Evolutionary conservation across 2,329 filamentous ascomycete species (phyloP).

Genomic region (Sphaerulina vaccinii): DNA sequence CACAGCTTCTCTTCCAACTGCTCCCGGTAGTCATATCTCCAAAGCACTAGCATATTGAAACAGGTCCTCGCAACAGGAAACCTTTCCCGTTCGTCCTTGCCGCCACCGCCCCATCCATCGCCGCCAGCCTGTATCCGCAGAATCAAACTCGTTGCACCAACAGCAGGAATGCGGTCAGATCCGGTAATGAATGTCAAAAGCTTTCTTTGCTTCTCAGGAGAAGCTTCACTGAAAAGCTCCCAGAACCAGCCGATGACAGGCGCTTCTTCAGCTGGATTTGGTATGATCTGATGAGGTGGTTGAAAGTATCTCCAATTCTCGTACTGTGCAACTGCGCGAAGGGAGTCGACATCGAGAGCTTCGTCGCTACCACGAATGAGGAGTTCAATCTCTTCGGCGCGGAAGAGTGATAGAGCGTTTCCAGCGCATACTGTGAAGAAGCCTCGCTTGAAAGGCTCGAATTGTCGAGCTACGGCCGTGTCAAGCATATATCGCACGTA

Average conservation of each 20-base stretch:
- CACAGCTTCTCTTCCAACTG: slow-evolving; percentile 72
- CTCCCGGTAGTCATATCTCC: slow-evolving; percentile 65
- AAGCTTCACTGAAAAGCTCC: slow-evolving; percentile 70
- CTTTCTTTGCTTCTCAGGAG: slow-evolving; percentile 68
- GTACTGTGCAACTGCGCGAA: slow-evolving; percentile 75
- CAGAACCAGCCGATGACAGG: slow-evolving; percentile 83
- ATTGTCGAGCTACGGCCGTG: slow-evolving; percentile 73
- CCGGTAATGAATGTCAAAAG: slow-evolving; percentile 85
- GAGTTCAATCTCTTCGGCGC: slow-evolving; percentile 87
- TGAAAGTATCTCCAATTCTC: slow-evolving; percentile 67
- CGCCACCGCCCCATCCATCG: slow-evolving; percentile 35
- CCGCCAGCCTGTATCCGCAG: slow-evolving; percentile 76
- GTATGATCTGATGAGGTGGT: slow-evolving; percentile 29
- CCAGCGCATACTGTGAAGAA: slow-evolving; percentile 91
- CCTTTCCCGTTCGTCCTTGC: slow-evolving; percentile 62
- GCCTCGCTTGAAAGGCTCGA: slow-evolving; percentile 89
- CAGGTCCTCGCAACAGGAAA: slow-evolving; percentile 87
- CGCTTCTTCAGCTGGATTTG: slow-evolving; percentile 56
- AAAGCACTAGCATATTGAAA: slow-evolving; percentile 81
- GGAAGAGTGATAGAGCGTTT: slow-evolving; percentile 82
- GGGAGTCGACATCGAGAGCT: slow-evolving; percentile 70
- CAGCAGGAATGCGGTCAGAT: slow-evolving; percentile 85
- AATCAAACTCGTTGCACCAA: slow-evolving; percentile 74
- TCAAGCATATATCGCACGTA: slow-evolving; percentile 82
- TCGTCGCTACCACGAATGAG: slow-evolving; percentile 84